Percentiles rank a stretch among this genome's conserved stretches.
Evolutionary conservation across 176 grass and related monocot genomes (phyloP).

Genomic region (Rhynchospora tenuis): DNA sequence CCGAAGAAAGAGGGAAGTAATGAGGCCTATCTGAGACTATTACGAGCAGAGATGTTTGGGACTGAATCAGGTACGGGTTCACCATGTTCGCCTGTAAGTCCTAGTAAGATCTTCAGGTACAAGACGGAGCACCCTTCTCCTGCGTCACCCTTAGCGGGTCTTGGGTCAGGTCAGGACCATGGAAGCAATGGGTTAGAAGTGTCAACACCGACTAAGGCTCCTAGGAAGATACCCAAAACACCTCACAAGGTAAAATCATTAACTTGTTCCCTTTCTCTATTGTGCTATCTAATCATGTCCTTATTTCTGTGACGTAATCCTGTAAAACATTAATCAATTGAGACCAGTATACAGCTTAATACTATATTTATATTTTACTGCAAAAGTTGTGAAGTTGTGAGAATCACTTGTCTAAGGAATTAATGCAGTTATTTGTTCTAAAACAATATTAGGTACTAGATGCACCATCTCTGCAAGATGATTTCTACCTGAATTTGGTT

Average conservation of each 20-base stretch:
- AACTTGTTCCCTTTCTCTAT: background rate
- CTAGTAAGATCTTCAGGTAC: constrained; percentile 88
- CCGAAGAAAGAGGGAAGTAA: constrained; percentile 46
- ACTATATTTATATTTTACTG: background rate
- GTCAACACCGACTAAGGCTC: constrained; percentile 43
- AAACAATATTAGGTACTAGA: constrained; percentile 53
- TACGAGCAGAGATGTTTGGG: constrained; percentile 84
- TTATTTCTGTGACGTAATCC: background rate
- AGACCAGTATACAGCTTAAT: background rate
- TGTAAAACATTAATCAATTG: constrained; percentile 5
- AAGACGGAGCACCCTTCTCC: constrained; percentile 72
- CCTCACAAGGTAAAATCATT: constrained; percentile 64
- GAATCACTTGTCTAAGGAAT: background rate
- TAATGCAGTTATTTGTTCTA: background rate
- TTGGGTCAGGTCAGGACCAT: constrained; percentile 15
- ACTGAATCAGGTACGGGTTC: constrained; percentile 20
- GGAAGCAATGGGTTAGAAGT: constrained; percentile 13
- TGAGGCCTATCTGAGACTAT: constrained; percentile 62
- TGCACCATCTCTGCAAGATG: constrained; percentile 83
- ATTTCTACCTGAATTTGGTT: constrained; percentile 97
- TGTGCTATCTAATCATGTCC: background rate
- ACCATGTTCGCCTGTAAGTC: constrained; percentile 40
- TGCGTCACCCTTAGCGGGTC: constrained; percentile 44
- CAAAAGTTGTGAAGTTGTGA: background rate
- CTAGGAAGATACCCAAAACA: constrained; percentile 90